Conservation (phyloP, 257 asterid genomes). For the Buddleja alternifolia region DNA sequence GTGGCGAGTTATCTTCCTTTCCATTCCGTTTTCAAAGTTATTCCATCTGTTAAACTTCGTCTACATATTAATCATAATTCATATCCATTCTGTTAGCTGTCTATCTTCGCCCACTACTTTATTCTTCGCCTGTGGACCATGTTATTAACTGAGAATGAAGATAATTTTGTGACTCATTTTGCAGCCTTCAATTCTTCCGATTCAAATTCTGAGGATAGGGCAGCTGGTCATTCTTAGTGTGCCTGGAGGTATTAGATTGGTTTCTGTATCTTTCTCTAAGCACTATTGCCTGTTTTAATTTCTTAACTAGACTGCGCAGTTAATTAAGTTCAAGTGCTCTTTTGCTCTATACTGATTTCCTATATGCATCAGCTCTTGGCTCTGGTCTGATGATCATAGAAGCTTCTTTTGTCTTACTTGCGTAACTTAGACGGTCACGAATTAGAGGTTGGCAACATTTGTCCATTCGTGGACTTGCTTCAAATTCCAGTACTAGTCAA, state of each 20-base stretch:
- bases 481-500: not conserved
- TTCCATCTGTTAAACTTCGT: not conserved
- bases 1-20: not conserved
- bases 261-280: conserved; percentile 17
- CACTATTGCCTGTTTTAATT: conserved; percentile 8
- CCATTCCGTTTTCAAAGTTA: not conserved
- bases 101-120: conserved; percentile 8
- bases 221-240: conserved; percentile 87
- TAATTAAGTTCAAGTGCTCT: conserved; percentile 6
- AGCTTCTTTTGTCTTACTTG: not conserved
- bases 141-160: conserved; percentile 16
- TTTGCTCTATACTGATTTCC: conserved; percentile 9
- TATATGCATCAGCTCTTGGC: not conserved
- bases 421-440: not conserved
- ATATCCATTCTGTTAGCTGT: conserved; percentile 22
- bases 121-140: conserved; percentile 13
- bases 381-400: not conserved
- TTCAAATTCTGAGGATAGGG: conserved; percentile 93
- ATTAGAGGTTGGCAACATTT: not conserved
- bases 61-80: not conserved
- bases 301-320: not conserved
- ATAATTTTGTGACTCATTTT: conserved; percentile 26
- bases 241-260: conserved; percentile 77
- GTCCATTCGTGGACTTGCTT: not conserved
- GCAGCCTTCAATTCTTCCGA: conserved; percentile 96